phyloP scores from a whole-genome alignment of 345 rosid genomes.

The Limnanthes douglasii region DNA sequence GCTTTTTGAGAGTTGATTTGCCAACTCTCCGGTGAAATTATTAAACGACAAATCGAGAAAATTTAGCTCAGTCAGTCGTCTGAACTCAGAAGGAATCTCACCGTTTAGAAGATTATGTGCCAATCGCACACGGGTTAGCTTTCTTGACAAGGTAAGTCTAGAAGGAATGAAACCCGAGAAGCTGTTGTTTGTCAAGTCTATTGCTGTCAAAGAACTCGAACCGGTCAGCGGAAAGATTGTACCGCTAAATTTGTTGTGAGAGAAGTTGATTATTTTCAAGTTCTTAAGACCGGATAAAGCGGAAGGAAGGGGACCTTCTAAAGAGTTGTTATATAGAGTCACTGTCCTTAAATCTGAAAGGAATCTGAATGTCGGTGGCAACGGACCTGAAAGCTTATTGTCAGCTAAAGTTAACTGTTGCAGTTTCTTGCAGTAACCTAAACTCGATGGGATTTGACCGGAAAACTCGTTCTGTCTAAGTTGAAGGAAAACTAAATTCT shows the following conservation, averaged over 20 bases:
- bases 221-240: slow-evolving; percentile 49
- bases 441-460: slow-evolving; percentile 63
- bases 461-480: slow-evolving; percentile 70
- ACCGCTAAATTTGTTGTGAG: slow-evolving; percentile 58
- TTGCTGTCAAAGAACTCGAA: slow-evolving; percentile 34
- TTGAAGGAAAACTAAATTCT: slow-evolving; percentile 50
- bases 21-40: slow-evolving; percentile 38
- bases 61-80: slow-evolving; percentile 37
- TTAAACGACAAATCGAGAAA: slow-evolving; percentile 73
- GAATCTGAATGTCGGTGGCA: slow-evolving; percentile 67
- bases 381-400: slow-evolving; percentile 50
- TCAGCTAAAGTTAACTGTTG: slow-evolving; percentile 59
- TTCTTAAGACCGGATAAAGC: slow-evolving; percentile 48
- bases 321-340: slow-evolving; percentile 69
- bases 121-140: slow-evolving; percentile 51
- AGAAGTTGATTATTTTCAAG: slow-evolving; percentile 62
- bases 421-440: slow-evolving; percentile 62
- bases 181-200: slow-evolving; percentile 72
- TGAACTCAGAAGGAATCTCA: slow-evolving; percentile 39
- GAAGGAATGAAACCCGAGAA: slow-evolving; percentile 56
- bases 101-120: slow-evolving; percentile 59
- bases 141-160: slow-evolving; percentile 31
- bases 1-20: slow-evolving; percentile 32
- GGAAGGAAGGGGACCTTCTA: slow-evolving; percentile 53
- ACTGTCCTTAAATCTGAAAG: slow-evolving; percentile 36